phyloP scores from a whole-genome alignment of 1,284 basidiomycete species.

The Phellopilus nigrolimitatus region DNA sequence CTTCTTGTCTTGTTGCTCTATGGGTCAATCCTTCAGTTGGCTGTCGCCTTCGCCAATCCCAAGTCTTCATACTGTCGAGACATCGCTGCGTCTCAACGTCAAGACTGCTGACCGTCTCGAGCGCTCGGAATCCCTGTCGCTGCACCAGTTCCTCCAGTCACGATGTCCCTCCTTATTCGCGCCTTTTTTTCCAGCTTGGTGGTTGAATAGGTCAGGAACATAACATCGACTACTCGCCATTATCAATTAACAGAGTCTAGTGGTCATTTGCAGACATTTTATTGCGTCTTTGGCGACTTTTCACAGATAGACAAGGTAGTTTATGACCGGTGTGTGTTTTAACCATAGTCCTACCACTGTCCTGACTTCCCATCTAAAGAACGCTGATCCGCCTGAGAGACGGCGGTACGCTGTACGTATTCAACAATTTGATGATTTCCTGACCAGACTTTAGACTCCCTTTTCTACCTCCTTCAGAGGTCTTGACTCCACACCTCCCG shows the following conservation, averaged over 20 bases:
- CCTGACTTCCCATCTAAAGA: conserved; percentile 31
- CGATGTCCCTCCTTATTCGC: conserved; percentile 54
- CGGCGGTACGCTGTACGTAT: conserved; percentile 63
- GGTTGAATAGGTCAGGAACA: conserved; percentile 56
- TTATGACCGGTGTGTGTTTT: conserved; percentile 56
- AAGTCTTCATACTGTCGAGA: conserved; percentile 34
- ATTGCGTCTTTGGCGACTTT: conserved; percentile 68
- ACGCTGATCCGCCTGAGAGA: conserved; percentile 58
- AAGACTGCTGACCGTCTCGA: conserved; percentile 33
- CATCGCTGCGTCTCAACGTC: conserved; percentile 36
- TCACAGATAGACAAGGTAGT: conserved; percentile 64
- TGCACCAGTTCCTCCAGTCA: conserved; percentile 50
- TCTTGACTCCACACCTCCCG: conserved; percentile 63
- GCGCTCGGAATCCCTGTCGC: conserved; percentile 26
- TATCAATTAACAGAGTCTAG: conserved; percentile 31
- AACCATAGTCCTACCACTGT: no score
- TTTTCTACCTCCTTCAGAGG: conserved; percentile 41
- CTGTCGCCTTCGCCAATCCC: conserved; percentile 18
- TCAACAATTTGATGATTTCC: conserved; percentile 1
- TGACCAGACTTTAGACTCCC: neutral
- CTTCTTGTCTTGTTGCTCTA: neutral
- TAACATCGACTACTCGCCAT: neutral
- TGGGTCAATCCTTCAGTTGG: conserved; percentile 18
- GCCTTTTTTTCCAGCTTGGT: conserved; percentile 60
- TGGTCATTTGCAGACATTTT: conserved; percentile 72